Evolutionary conservation across 164 flowering plant species (phyloP).

Genomic region (Dillenia suffruticosa): DNA sequence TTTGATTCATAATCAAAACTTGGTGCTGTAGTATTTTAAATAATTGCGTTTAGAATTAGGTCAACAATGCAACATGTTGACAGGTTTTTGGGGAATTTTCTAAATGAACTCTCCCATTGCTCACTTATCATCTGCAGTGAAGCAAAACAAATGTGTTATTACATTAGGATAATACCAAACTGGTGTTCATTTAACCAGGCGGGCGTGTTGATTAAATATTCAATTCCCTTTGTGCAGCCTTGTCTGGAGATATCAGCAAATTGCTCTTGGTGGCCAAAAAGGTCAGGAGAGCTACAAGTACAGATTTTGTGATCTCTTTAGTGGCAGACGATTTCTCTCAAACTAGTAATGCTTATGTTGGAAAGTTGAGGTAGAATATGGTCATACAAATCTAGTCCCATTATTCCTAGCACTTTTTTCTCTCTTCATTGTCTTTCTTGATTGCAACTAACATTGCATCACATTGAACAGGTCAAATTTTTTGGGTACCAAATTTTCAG

Average conservation of each 20-base stretch:
- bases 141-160: no score
- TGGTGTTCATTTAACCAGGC: no score
- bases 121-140: no score
- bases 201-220: no score
- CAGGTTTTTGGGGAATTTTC: no score
- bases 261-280: constrained; percentile 70
- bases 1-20: no score
- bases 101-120: no score
- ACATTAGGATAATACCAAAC: no score
- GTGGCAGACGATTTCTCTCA: constrained; percentile 61
- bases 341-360: constrained; percentile 50
- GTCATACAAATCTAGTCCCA: background rate
- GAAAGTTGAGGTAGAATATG: constrained; percentile 59
- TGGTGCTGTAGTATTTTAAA: no score
- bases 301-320: constrained; percentile 67
- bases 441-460: background rate
- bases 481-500: constrained; percentile 74
- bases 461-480: constrained; percentile 73
- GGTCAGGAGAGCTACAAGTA: constrained; percentile 55
- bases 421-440: constrained; percentile 2
- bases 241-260: constrained; percentile 49
- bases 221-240: constrained; percentile 22
- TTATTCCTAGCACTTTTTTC: background rate
- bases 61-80: no score
- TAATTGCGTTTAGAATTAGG: no score